These are phyloP conservation scores for Coffea humblotiana DNA, from an alignment of 305 asterid genomes.

Conservation along the genomic window DNA sequence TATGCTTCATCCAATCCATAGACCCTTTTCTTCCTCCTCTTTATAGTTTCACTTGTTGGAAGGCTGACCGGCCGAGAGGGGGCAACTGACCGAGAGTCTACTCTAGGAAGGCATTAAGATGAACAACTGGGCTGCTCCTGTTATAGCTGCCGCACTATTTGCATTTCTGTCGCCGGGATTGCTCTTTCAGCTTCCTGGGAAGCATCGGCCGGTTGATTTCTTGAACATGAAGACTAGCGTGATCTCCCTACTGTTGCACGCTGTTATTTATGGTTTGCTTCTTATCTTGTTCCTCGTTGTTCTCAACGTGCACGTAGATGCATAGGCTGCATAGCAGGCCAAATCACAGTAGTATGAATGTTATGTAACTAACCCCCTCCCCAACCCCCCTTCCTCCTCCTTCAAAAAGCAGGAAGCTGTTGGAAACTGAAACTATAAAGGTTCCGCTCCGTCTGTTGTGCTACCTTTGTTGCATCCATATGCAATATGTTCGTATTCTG, in stretches of 20 bases:
- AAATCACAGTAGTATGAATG: neutral
- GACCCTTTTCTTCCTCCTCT: neutral
- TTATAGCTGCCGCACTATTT: constrained; percentile 78
- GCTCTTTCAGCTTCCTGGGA: constrained; percentile 80
- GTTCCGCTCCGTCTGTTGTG: neutral
- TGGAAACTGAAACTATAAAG: neutral
- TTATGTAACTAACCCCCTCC: neutral
- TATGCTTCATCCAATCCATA: constrained; percentile 15
- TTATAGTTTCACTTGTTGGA: constrained; percentile 7
- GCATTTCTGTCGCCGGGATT: constrained; percentile 76
- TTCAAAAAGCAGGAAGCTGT: neutral
- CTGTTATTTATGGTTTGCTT: constrained; percentile 72
- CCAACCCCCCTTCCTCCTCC: too few species aligned
- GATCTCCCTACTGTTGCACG: constrained; percentile 58
- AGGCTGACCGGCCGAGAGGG: neutral
- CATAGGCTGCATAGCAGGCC: constrained; percentile 18
- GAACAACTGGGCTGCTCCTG: constrained; percentile 68
- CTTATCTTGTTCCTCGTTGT: constrained; percentile 70
- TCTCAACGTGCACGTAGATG: constrained; percentile 71
- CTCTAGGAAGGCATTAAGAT: constrained; percentile 20
- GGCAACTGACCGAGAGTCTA: neutral
- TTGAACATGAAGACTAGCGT: constrained; percentile 78
- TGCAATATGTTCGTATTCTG: neutral
- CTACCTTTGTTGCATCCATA: neutral
- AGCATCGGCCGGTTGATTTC: constrained; percentile 61